Conservation (phyloP, 2,329 filamentous ascomycete genomes). For the Akanthomyces muscarius region DNA sequence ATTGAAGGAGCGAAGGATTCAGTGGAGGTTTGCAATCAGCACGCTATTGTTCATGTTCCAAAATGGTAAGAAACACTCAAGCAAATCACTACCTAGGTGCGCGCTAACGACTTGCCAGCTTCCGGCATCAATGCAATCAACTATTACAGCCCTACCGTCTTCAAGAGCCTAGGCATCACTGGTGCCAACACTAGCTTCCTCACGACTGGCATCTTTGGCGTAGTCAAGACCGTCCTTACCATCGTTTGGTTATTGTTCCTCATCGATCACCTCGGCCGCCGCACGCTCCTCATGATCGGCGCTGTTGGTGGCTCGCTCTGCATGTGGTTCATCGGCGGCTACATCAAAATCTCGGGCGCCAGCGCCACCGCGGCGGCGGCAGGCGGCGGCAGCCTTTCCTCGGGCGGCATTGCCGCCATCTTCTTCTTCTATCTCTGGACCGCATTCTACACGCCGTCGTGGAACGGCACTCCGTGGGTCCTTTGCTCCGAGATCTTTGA, state of each 20-base stretch:
- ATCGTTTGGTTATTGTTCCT: slow-evolving; percentile 66
- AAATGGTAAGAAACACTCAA: slow-evolving; percentile 50
- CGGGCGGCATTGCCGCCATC: slow-evolving; percentile 62
- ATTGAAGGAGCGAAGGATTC: slow-evolving; percentile 52
- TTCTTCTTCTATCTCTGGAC: slow-evolving; percentile 61
- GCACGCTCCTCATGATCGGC: slow-evolving; percentile 61
- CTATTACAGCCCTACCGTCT: slow-evolving; percentile 56
- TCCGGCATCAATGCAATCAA: slow-evolving; percentile 74
- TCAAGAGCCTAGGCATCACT: slow-evolving; percentile 44
- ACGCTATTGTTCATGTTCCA: slow-evolving; percentile 74
- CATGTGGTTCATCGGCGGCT: slow-evolving; percentile 55
- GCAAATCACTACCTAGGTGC: not conserved
- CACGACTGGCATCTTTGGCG: slow-evolving; percentile 72
- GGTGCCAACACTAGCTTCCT: slow-evolving; percentile 43
- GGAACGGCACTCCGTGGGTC: slow-evolving; percentile 75
- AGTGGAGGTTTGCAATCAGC: slow-evolving; percentile 70
- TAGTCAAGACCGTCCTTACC: slow-evolving; percentile 68
- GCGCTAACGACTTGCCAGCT: slow-evolving; percentile 20
- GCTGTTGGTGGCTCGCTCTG: slow-evolving; percentile 58
- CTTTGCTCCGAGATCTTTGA: slow-evolving; percentile 74
- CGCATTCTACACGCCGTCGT: slow-evolving; percentile 65
- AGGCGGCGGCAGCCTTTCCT: slow-evolving; percentile 26
- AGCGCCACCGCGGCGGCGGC: slow-evolving; percentile 36
- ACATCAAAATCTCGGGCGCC: slow-evolving; percentile 42
- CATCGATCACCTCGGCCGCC: slow-evolving; percentile 55